Percentiles rank a stretch among this genome's conserved stretches.
These are phyloP conservation scores for Babesia microti DNA, from an alignment of 169 alveolate species.

Conservation along the genomic window DNA sequence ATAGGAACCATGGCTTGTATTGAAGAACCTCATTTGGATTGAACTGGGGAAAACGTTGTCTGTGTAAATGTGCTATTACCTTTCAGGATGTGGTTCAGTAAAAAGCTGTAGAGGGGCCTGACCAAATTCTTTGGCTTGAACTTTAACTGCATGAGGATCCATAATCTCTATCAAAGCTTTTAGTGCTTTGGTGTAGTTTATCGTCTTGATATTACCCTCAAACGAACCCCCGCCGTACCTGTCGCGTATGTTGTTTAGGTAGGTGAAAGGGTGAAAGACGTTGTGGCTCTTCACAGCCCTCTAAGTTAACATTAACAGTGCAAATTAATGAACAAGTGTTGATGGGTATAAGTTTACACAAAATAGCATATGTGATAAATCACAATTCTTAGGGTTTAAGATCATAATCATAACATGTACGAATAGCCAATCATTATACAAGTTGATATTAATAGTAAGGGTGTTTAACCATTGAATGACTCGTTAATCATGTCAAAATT, in stretches of 20 bases:
- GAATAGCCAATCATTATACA: no score
- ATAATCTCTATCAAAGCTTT: conserved; percentile 44
- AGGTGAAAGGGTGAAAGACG: conserved; percentile 79
- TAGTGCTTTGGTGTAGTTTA: conserved; percentile 43
- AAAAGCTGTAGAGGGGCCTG: conserved; percentile 78
- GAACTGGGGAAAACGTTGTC: conserved; percentile 1
- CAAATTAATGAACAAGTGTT: neutral
- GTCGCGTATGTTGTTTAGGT: conserved; percentile 50
- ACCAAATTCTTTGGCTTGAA: conserved; percentile 77
- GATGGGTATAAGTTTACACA: neutral
- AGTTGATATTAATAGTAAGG: no score
- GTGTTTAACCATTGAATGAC: neutral
- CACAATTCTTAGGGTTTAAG: conserved; percentile 1
- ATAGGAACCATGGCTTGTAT: conserved; percentile 26
- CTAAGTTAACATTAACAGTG: conserved; percentile 2
- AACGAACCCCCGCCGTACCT: conserved; percentile 12
- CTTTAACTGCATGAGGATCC: conserved; percentile 66
- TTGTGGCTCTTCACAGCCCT: conserved; percentile 53
- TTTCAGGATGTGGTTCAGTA: conserved; percentile 63
- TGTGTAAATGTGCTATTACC: no score
- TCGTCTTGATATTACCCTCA: conserved; percentile 11
- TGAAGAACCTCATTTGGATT: conserved; percentile 1
- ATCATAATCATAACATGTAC: no score
- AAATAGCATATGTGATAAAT: neutral
- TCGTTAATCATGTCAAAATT: neutral